Percentiles rank a stretch among this genome's conserved stretches.
These are phyloP conservation scores for Vaccinium corymbosum DNA, from an alignment of 148 eudicot genomes.

Conservation along the genomic window DNA sequence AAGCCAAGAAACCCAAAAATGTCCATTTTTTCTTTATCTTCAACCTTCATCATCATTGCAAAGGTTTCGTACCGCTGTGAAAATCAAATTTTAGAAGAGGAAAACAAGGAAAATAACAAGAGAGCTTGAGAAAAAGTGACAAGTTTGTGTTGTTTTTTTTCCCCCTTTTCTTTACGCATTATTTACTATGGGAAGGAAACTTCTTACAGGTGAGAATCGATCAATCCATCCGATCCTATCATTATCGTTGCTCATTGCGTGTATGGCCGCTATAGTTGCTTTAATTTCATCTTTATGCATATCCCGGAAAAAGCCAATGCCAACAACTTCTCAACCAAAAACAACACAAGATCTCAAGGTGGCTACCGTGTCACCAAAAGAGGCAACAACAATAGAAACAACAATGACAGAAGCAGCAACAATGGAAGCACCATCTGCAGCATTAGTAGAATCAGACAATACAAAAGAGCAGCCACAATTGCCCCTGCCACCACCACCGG, in stretches of 20 bases:
- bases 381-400: not conserved
- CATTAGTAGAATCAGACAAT: not conserved
- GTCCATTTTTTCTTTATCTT: not conserved
- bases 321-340: slow-evolving; percentile 4
- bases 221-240: slow-evolving; percentile 27
- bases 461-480: not conserved
- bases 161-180: not conserved
- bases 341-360: not conserved
- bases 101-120: not conserved
- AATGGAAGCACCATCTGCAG: not conserved
- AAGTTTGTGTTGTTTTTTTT: not conserved
- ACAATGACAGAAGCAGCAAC: not conserved
- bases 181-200: slow-evolving; percentile 50
- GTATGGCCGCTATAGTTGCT: slow-evolving; percentile 36
- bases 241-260: slow-evolving; percentile 27
- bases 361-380: not conserved
- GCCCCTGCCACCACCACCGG: slow-evolving; percentile 38
- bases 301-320: slow-evolving; percentile 13
- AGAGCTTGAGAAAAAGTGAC: not conserved
- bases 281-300: slow-evolving; percentile 32
- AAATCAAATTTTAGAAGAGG: not conserved
- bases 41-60: not conserved
- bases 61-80: not conserved
- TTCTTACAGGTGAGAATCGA: slow-evolving; percentile 30
- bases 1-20: slow-evolving; percentile 9